phyloP scores from a whole-genome alignment of 768 basidiomycete genomes.

The Boletus vermiculosoides region DNA sequence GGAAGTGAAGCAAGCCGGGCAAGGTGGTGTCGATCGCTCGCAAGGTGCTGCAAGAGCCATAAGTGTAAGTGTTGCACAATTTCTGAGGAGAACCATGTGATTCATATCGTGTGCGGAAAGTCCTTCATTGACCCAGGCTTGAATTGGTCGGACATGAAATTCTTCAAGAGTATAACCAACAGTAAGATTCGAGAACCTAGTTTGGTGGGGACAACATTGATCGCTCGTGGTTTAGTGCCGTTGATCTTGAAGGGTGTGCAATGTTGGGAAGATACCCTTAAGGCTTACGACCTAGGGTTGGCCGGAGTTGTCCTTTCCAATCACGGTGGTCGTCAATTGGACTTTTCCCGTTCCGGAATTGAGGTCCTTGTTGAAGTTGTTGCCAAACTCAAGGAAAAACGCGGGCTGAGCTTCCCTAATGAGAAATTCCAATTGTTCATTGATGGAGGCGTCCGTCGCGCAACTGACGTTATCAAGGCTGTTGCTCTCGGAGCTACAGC shows the following conservation, averaged over 20 bases:
- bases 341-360: conserved; percentile 83
- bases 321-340: conserved; percentile 77
- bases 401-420: conserved; percentile 74
- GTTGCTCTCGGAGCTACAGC: conserved; percentile 88
- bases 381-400: conserved; percentile 59
- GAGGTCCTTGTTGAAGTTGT: conserved; percentile 90
- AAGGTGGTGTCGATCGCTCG: conserved; percentile 65
- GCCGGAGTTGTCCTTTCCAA: conserved; percentile 85
- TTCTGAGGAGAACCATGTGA: not conserved
- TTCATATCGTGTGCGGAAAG: conserved; percentile 33
- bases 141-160: conserved; percentile 64
- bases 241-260: conserved; percentile 89
- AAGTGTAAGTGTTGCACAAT: conserved; percentile 50
- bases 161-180: conserved; percentile 77
- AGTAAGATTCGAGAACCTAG: conserved; percentile 36
- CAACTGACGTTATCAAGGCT: conserved; percentile 88
- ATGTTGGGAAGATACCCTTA: conserved; percentile 85
- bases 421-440: conserved; percentile 81
- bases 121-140: conserved; percentile 94
- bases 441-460: conserved; percentile 93
- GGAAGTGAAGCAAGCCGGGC: conserved; percentile 43
- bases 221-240: conserved; percentile 58
- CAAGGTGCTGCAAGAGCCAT: conserved; percentile 96
- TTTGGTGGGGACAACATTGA: conserved; percentile 2
- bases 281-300: conserved; percentile 75